Evolutionary conservation across 2,329 filamentous ascomycete species (phyloP).

Genomic region (Neofusicoccum sp.): DNA sequence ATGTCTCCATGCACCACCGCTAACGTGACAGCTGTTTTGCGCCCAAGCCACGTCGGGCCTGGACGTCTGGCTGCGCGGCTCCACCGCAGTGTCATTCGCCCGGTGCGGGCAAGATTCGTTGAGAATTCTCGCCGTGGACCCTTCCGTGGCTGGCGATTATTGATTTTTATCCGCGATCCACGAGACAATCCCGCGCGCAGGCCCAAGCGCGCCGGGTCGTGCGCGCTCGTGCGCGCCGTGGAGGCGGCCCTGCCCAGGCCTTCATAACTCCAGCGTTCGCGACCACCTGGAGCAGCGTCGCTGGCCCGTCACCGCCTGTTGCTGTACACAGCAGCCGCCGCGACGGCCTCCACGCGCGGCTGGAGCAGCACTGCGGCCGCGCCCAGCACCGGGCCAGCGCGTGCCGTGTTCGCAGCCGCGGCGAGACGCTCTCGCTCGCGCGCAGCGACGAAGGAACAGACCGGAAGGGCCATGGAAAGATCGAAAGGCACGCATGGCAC

Average conservation of each 20-base stretch:
- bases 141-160: constrained; percentile 3
- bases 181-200: neutral
- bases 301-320: neutral
- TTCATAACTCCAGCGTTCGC: neutral
- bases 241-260: neutral
- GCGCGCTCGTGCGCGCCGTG: neutral
- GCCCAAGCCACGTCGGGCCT: neutral
- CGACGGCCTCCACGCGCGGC: no score
- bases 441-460: neutral
- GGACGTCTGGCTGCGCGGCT: neutral
- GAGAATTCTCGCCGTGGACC: neutral
- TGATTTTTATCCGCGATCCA: constrained; percentile 13
- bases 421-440: neutral
- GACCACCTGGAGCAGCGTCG: neutral
- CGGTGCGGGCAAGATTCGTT: constrained; percentile 4
- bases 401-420: neutral
- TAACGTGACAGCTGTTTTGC: neutral
- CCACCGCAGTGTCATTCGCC: constrained; percentile 10
- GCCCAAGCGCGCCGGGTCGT: neutral
- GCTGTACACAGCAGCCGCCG: no score
- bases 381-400: no score
- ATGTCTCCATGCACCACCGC: neutral
- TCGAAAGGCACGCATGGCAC: constrained; percentile 1
- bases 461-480: neutral
- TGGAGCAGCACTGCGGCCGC: neutral